phyloP scores from a whole-genome alignment of 495 filamentous ascomycete species.

The Aspergillus affinis region DNA sequence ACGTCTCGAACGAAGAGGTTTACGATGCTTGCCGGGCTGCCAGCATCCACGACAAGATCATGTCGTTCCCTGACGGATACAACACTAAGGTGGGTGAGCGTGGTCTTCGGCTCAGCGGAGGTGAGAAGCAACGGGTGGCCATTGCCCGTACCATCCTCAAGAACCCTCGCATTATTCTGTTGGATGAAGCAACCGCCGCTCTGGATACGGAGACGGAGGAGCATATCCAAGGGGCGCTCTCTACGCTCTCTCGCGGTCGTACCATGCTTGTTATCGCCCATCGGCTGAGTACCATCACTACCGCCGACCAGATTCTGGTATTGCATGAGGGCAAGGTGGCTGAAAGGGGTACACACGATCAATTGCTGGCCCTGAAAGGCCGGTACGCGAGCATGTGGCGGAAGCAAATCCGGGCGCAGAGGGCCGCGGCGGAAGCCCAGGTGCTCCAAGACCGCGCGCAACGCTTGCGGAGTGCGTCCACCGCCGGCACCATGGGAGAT shows the following conservation, averaged over 20 bases:
- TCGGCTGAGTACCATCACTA: constrained; percentile 90
- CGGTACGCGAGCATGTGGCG: constrained; percentile 93
- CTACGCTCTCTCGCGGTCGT: constrained; percentile 74
- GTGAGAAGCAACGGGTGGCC: constrained; percentile 95
- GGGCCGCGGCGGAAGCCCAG: constrained; percentile 72
- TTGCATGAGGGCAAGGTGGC: constrained; percentile 78
- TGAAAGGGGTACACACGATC: constrained; percentile 84
- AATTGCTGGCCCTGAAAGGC: constrained; percentile 74
- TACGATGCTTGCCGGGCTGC: constrained; percentile 87
- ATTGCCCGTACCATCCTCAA: constrained; percentile 97
- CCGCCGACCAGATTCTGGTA: constrained; percentile 93
- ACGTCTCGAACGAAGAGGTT: constrained; percentile 82
- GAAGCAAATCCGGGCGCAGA: constrained; percentile 88
- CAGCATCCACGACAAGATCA: constrained; percentile 93
- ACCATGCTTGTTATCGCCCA: constrained; percentile 87
- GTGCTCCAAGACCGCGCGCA: constrained; percentile 51
- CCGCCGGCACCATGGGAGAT: constrained; percentile 32
- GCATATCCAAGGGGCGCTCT: constrained; percentile 85
- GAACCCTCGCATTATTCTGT: constrained; percentile 89
- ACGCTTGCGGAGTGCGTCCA: constrained; percentile 44
- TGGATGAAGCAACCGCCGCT: constrained; percentile 95
- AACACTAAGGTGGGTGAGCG: constrained; percentile 92
- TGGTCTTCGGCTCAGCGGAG: constrained; percentile 86
- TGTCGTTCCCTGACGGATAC: constrained; percentile 91
- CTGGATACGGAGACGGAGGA: constrained; percentile 95